Evolutionary conservation across 164 flowering plant genomes (phyloP).

Genomic region (Paratinospora sagittata): DNA sequence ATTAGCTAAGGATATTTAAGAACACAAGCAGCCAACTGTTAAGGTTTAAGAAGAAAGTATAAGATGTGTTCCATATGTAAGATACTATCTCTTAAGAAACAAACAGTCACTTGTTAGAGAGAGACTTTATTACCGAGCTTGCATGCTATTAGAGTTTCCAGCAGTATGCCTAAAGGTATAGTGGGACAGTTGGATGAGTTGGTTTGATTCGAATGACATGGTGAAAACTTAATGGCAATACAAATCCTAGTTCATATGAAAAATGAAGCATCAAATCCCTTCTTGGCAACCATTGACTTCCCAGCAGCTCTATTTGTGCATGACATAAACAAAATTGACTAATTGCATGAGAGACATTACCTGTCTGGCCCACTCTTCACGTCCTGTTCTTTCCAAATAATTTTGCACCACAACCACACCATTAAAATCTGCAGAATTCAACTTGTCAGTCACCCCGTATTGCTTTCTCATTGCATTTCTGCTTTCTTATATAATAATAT

Average conservation of each 20-base stretch:
- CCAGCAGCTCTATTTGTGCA: not conserved
- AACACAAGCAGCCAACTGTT: too few species aligned
- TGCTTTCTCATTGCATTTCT: not conserved
- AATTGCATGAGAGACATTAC: conserved; percentile 23
- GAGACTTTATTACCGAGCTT: not conserved
- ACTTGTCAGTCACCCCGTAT: not conserved
- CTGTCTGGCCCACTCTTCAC: conserved; percentile 86
- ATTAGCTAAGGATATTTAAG: too few species aligned
- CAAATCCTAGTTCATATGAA: not conserved
- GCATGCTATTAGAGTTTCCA: not conserved
- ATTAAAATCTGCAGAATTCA: conserved; percentile 68
- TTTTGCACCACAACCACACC: conserved; percentile 83
- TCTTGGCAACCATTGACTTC: not conserved
- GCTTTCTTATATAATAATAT: not conserved
- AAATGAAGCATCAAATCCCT: not conserved
- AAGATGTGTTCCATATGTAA: not conserved
- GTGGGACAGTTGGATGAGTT: not conserved
- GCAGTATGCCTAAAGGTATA: not conserved
- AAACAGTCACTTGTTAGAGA: not conserved
- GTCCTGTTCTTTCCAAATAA: conserved; percentile 71
- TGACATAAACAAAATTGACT: not conserved
- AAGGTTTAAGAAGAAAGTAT: not conserved
- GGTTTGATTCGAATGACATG: not conserved
- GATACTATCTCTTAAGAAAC: not conserved
- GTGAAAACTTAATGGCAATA: not conserved